Conservation (phyloP, 116 monocot genomes). For the Papilionanthe hybrid region DNA sequence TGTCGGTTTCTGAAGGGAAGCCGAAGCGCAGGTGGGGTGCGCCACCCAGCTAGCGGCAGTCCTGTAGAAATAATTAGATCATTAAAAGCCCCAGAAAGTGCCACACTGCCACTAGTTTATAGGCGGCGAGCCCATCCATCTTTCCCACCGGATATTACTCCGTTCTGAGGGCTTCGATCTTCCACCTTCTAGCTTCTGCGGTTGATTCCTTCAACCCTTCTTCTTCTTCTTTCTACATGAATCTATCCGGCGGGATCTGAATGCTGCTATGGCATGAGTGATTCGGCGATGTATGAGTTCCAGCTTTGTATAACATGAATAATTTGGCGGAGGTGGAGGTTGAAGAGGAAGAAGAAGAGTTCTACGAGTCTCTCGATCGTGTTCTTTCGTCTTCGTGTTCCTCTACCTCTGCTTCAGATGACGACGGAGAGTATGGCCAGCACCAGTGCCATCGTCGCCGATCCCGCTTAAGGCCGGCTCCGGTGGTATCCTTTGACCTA, state of each 20-base stretch:
- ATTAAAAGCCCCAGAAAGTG: not conserved
- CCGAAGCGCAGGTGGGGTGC: not conserved
- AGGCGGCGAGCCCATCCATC: not conserved
- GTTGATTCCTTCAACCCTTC: not conserved
- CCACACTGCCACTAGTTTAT: not conserved
- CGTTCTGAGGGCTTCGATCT: not conserved
- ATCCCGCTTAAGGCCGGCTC: slow-evolving; percentile 2
- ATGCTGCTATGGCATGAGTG: slow-evolving; percentile 26
- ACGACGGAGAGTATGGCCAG: slow-evolving; percentile 17
- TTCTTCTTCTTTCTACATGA: not conserved
- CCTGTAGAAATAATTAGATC: not conserved
- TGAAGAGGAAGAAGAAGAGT: slow-evolving; percentile 25
- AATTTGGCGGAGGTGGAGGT: slow-evolving; percentile 9
- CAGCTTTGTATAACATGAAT: slow-evolving; percentile 20
- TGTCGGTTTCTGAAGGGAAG: not conserved
- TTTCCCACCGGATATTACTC: not conserved
- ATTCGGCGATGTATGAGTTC: slow-evolving; percentile 4
- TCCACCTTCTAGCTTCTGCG: not conserved
- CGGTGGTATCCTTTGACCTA: slow-evolving; percentile 13
- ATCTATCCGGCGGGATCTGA: slow-evolving; percentile 4
- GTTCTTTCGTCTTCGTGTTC: slow-evolving; percentile 86
- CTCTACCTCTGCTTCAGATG: slow-evolving; percentile 78
- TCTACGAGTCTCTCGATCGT: slow-evolving; percentile 75
- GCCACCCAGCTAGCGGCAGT: not conserved
- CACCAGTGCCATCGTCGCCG: slow-evolving; percentile 1